Percentiles rank a stretch among this genome's conserved stretches.
These are phyloP conservation scores for Debaryomyces sp. DNA, from an alignment of 1,139 yeast species.

Conservation along the genomic window DNA sequence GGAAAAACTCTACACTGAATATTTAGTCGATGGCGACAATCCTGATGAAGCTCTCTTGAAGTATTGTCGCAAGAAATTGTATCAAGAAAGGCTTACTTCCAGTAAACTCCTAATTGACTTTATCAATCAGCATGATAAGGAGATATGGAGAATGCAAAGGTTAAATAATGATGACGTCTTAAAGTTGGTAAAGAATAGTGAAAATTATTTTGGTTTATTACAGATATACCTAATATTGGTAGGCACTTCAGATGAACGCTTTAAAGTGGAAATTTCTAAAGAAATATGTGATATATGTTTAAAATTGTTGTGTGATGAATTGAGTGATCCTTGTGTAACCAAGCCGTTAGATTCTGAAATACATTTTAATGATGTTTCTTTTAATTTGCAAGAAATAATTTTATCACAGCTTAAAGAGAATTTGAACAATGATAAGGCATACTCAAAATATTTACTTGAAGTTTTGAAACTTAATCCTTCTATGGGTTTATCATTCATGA, in stretches of 20 bases:
- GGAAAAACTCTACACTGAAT: neutral
- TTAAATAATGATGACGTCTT: neutral
- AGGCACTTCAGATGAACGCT: neutral
- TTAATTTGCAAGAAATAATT: conserved; percentile 16
- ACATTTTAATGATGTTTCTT: neutral
- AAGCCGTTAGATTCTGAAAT: neutral
- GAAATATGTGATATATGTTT: conserved; percentile 17
- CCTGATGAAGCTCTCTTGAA: neutral
- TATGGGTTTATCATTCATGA: conserved; percentile 34
- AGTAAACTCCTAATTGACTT: neutral
- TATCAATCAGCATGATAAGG: conserved; percentile 1
- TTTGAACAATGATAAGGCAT: conserved; percentile 24
- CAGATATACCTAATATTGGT: conserved; percentile 11
- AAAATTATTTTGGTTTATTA: conserved; percentile 10
- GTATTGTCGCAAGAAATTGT: neutral
- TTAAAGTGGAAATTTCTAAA: conserved; percentile 12
- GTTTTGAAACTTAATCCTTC: conserved; percentile 32
- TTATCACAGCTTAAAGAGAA: conserved; percentile 18
- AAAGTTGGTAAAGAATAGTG: conserved; percentile 5
- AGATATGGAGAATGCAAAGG: conserved; percentile 3
- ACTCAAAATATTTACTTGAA: conserved; percentile 31
- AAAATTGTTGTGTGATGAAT: conserved; percentile 13
- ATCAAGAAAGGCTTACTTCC: neutral
- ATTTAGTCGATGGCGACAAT: neutral
- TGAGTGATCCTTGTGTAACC: conserved; percentile 3